Conservation (phyloP, 768 basidiomycete genomes). For the Suillus weaverae region DNA sequence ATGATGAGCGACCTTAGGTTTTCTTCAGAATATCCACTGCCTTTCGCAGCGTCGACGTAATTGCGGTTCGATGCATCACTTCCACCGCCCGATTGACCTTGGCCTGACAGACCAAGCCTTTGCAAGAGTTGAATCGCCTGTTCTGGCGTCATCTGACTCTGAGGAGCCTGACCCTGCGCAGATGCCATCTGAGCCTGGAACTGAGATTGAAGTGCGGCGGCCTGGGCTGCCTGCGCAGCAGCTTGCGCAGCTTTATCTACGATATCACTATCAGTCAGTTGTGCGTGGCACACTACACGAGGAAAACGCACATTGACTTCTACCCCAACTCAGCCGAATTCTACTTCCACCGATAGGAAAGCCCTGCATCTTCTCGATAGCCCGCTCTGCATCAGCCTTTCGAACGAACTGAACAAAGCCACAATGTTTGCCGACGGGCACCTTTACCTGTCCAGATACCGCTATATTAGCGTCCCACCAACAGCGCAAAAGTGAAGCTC, state of each 20-base stretch:
- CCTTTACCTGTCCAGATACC: constrained; percentile 68
- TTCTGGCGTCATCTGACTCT: constrained; percentile 50
- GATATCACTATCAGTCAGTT: constrained; percentile 9
- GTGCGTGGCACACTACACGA: background rate
- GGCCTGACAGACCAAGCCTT: constrained; percentile 47
- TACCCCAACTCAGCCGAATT: constrained; percentile 90
- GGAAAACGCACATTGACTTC: constrained; percentile 71
- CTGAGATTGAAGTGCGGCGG: constrained; percentile 61
- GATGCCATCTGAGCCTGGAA: constrained; percentile 34
- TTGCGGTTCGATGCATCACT: constrained; percentile 12
- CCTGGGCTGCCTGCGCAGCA: constrained; percentile 80
- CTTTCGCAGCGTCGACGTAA: constrained; percentile 15
- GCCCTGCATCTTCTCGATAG: constrained; percentile 96
- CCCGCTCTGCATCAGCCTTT: constrained; percentile 87
- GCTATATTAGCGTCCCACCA: constrained; percentile 10
- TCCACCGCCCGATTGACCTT: constrained; percentile 20
- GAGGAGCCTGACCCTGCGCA: constrained; percentile 11
- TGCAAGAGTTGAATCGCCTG: constrained; percentile 65
- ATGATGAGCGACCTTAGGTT: constrained; percentile 21
- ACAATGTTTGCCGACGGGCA: constrained; percentile 94
- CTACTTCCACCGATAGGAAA: constrained; percentile 92
- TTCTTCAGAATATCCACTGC: constrained; percentile 24
- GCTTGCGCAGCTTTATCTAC: constrained; percentile 90
- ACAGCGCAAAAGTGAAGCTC: constrained; percentile 27
- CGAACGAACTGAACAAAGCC: constrained; percentile 95